Percentiles rank a stretch among this genome's conserved stretches.
phyloP scores from a whole-genome alignment of 2,329 filamentous ascomycete genomes.

The Coniochaeta ligniaria region DNA sequence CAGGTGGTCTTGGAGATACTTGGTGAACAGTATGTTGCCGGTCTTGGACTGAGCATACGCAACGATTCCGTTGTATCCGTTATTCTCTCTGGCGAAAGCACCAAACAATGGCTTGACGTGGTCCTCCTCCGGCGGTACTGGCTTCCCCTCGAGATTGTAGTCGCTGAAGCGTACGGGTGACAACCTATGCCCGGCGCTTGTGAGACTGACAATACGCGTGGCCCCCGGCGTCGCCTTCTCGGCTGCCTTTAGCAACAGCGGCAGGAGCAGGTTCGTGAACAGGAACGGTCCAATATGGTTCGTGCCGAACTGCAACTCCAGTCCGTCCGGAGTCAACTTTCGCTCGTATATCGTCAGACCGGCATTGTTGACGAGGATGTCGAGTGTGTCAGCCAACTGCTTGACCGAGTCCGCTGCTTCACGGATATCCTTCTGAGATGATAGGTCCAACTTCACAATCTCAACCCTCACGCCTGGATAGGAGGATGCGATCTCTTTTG shows the following conservation, averaged over 20 bases:
- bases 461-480: conserved; percentile 27
- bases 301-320: conserved; percentile 20
- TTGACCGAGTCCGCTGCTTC: conserved; percentile 26
- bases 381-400: conserved; percentile 22
- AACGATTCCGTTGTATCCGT: conserved; percentile 28
- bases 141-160: conserved; percentile 27
- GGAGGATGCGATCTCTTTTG: conserved; percentile 23
- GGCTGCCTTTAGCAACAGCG: conserved; percentile 27
- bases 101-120: conserved; percentile 19
- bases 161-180: conserved; percentile 34
- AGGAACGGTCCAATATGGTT: conserved; percentile 43
- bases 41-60: conserved; percentile 46
- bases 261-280: conserved; percentile 36
- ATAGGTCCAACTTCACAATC: conserved; percentile 27
- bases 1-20: conserved; percentile 28
- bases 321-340: conserved; percentile 22
- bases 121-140: conserved; percentile 19
- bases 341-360: conserved; percentile 26
- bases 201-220: conserved; percentile 33
- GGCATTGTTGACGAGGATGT: conserved; percentile 37
- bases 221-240: conserved; percentile 9
- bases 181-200: conserved; percentile 28
- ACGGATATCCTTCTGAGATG: conserved; percentile 27
- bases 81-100: conserved; percentile 20
- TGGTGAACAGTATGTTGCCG: conserved; percentile 38